Percentiles rank a stretch among this genome's conserved stretches.
Conservation (phyloP, 805 yeast genomes). For the Teunomyces funiuensis region DNA sequence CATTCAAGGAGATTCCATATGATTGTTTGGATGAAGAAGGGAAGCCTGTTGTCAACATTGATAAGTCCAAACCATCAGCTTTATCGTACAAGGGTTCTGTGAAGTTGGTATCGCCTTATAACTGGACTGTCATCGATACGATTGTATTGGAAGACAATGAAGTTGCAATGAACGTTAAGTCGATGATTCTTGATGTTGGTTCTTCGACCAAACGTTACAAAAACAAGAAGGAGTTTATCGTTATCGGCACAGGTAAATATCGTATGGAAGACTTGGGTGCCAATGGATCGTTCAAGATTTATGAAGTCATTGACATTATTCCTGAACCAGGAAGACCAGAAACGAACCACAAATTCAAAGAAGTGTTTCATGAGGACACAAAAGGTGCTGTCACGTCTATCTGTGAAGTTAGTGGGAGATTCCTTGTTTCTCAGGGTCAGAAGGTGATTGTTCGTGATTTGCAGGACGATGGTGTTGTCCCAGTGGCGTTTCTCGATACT, state of each 20-base stretch:
- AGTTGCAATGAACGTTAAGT: constrained; percentile 54
- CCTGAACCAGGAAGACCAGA: constrained; percentile 90
- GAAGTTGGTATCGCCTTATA: constrained; percentile 66
- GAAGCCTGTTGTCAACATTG: constrained; percentile 55
- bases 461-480: constrained; percentile 84
- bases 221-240: constrained; percentile 62
- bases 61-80: constrained; percentile 54
- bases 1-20: constrained; percentile 58
- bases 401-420: constrained; percentile 78
- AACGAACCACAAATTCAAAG: constrained; percentile 73
- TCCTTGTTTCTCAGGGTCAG: constrained; percentile 85
- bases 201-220: constrained; percentile 40
- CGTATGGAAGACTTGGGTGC: constrained; percentile 81
- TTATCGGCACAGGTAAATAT: constrained; percentile 74
- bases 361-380: constrained; percentile 67
- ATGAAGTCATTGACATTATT: constrained; percentile 75
- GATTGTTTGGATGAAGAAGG: constrained; percentile 75
- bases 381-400: constrained; percentile 82
- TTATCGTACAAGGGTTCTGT: constrained; percentile 58
- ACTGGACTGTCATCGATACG: constrained; percentile 76
- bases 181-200: constrained; percentile 51
- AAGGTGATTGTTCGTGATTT: constrained; percentile 75
- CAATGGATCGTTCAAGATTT: constrained; percentile 72
- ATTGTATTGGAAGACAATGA: constrained; percentile 68
- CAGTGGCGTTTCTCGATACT: constrained; percentile 92